Evolutionary conservation across 441 rosid species (phyloP), one percentile per base, ranked within the genome.

Genomic region (Eruca vesicaria): DNA sequence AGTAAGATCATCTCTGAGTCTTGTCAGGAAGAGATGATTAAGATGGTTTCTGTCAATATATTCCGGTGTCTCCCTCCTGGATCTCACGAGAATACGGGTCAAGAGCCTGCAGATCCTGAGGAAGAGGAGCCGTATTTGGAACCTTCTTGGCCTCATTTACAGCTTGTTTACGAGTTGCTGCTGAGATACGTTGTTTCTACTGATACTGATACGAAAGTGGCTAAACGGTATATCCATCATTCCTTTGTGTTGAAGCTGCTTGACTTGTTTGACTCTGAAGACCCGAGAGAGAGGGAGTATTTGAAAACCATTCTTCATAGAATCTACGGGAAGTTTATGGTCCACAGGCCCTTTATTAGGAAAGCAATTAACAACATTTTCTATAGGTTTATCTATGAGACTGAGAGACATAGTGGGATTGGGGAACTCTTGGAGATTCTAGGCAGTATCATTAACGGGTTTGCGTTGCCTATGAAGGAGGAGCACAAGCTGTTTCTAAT

Each of bases 1-100:
- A 86, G 92, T 19, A 94, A 87, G 80, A 85, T 94, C 79, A 84
- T 94, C 79, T 82, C 84, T 1, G 98, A 90, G 74, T 64, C 73
- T 20, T 94, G 97, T 80, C 55, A 48, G 55, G 55, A 48, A 3
- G 55, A 48, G 21, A 48, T 48, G 55, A 16, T 48, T 48, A 48
- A 48, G 55, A 48, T 48, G 55, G 21, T 48, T 48, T 48, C 55
- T 48, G 10, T 48, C 55, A 48, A 48, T 48, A 48, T 48, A 7
- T 48, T 48, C 21, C 55, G 55, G 21, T 48, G 21, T 48, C 55
- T 48, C 2, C 55, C 55, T 48, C 55, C 55, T 7, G 21, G 21
- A 3, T 48, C 55, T 2, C 55, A 48, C 18, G 55, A 48, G 55
- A 48, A 48, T 0, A 48, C 55, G 11, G 55, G 55, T 48, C 55